phyloP scores from a whole-genome alignment of 179 eudicot species.

The Silene coronaria region DNA sequence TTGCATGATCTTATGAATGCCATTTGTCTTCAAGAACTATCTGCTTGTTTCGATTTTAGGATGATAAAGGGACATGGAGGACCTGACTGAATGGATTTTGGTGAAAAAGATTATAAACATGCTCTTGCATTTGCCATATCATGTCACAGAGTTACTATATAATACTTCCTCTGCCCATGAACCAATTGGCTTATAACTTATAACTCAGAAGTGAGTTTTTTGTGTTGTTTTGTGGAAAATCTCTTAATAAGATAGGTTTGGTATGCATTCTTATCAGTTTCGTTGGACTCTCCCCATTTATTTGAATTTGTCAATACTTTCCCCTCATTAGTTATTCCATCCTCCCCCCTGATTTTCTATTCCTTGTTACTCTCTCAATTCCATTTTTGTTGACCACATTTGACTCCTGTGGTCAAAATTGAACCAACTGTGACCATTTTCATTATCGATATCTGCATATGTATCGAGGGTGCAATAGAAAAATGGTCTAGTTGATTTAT shows the following conservation, averaged over 20 bases:
- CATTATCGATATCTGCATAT: too few relatives aligned
- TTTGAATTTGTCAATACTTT: not conserved
- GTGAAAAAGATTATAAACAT: not conserved
- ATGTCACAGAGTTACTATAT: not conserved
- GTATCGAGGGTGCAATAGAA: too few relatives aligned
- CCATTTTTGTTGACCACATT: too few relatives aligned
- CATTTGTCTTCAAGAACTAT: conserved; percentile 4
- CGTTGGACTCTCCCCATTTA: not conserved
- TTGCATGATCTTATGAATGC: conserved; percentile 11
- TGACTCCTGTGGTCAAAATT: too few relatives aligned
- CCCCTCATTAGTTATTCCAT: not conserved
- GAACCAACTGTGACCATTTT: too few relatives aligned
- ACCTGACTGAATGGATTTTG: not conserved
- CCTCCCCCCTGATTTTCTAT: not conserved
- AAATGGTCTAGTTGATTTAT: too few relatives aligned
- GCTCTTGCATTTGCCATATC: not conserved
- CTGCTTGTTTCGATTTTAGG: not conserved
- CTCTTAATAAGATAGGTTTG: not conserved
- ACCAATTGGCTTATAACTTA: not conserved
- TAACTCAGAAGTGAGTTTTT: not conserved
- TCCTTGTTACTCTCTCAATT: too few relatives aligned
- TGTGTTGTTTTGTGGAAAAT: not conserved
- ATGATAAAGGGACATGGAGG: not conserved
- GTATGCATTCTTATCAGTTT: not conserved
- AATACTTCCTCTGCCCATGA: not conserved